These are phyloP conservation scores for Sedum album DNA, from an alignment of 164 flowering plant genomes.

Conservation along the genomic window DNA sequence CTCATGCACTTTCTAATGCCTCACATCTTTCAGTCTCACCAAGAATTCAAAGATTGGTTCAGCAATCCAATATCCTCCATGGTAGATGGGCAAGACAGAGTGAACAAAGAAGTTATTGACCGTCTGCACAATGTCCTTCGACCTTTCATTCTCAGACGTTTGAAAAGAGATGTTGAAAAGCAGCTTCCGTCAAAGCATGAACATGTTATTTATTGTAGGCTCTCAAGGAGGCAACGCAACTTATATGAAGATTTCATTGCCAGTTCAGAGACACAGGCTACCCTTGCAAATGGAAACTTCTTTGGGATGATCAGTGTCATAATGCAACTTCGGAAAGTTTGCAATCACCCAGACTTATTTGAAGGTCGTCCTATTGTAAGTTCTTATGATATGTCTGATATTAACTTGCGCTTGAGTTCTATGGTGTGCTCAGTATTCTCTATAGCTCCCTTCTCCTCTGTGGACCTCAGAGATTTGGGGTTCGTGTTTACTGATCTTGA, in stretches of 20 bases:
- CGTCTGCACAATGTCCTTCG: conserved; percentile 97
- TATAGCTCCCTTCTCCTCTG: conserved; percentile 42
- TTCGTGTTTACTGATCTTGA: conserved; percentile 78
- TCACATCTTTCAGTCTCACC: conserved; percentile 96
- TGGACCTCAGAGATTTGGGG: conserved; percentile 58
- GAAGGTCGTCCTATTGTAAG: conserved; percentile 98
- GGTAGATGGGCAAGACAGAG: conserved; percentile 97
- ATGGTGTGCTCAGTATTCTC: conserved; percentile 53
- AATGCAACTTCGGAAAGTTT: conserved; percentile 99
- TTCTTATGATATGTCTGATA: conserved; percentile 89
- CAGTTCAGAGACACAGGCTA: conserved; percentile 95
- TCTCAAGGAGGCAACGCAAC: conserved; percentile 93
- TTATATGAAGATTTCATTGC: conserved; percentile 98
- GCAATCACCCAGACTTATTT: conserved; percentile 98
- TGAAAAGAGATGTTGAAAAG: conserved; percentile 97
- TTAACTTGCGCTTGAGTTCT: conserved; percentile 66
- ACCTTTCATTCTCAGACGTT: conserved; percentile 83
- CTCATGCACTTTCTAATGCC: conserved; percentile 99
- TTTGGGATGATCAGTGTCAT: conserved; percentile 97
- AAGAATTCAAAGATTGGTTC: conserved; percentile 99
- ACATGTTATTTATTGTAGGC: conserved; percentile 89
- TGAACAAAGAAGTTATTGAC: conserved; percentile 96
- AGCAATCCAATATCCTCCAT: conserved; percentile 94
- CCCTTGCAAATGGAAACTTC: conserved; percentile 80
- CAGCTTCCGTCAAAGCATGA: conserved; percentile 92